These are phyloP conservation scores for Picea mariana DNA, from an alignment of 83 land plant species.

Conservation along the genomic window DNA sequence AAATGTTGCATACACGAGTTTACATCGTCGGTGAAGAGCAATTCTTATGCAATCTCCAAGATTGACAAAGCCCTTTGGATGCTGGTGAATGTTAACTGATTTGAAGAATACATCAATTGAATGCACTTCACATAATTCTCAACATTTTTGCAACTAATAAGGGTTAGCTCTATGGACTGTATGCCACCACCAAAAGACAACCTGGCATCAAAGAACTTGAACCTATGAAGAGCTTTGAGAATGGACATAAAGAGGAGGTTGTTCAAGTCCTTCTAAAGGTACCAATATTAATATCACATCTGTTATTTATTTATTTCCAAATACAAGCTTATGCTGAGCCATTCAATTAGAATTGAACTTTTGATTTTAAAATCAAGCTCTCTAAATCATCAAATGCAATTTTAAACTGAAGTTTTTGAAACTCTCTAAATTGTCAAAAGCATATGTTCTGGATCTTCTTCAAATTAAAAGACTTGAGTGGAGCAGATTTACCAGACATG, in stretches of 20 bases:
- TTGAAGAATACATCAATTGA: constrained; percentile 25
- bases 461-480: background rate
- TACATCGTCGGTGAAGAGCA: constrained; percentile 33
- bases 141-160: constrained; percentile 26
- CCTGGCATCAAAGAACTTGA: constrained; percentile 38
- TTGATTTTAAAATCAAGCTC: too few species aligned
- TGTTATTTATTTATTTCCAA: constrained; percentile 32
- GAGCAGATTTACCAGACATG: background rate
- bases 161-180: constrained; percentile 24
- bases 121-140: constrained; percentile 25
- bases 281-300: constrained; percentile 27
- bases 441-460: background rate
- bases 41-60: constrained; percentile 37
- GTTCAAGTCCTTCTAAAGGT: constrained; percentile 21
- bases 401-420: too few species aligned
- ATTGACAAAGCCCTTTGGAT: constrained; percentile 29
- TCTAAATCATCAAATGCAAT: too few species aligned
- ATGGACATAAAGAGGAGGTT: constrained; percentile 21
- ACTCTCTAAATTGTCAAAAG: background rate
- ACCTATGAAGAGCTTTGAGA: constrained; percentile 24
- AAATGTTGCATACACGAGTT: constrained; percentile 33
- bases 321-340: background rate
- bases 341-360: too few species aligned
- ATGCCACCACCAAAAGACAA: constrained; percentile 17
- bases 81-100: constrained; percentile 25